Evolutionary conservation across 441 rosid genomes (phyloP).

Genomic region (Croton setiger): DNA sequence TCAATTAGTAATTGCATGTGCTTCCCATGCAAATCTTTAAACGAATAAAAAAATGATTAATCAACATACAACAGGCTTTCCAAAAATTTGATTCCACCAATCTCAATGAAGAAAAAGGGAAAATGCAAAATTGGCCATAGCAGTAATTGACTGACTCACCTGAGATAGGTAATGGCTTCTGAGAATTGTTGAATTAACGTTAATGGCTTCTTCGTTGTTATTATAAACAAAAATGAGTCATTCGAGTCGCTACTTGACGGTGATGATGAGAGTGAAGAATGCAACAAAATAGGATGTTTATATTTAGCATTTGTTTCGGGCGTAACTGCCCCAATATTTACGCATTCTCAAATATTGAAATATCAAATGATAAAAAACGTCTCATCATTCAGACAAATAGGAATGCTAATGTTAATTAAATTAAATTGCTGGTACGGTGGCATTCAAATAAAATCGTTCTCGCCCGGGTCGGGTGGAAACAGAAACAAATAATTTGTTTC

Average conservation of each 20-base stretch:
- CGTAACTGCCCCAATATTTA: neutral
- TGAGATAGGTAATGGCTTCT: neutral
- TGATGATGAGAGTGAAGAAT: neutral
- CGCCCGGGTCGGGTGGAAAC: too few species aligned
- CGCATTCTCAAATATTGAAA: neutral
- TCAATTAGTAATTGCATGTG: conserved; percentile 12
- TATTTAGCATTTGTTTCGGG: neutral
- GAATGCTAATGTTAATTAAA: neutral
- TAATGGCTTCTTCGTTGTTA: neutral
- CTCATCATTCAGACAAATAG: neutral
- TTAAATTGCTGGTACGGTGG: too few species aligned
- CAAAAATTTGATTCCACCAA: conserved; percentile 1
- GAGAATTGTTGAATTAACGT: neutral
- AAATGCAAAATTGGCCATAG: too few species aligned
- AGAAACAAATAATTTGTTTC: too few species aligned
- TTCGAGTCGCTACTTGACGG: neutral
- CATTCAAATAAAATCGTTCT: neutral
- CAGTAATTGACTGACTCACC: too few species aligned
- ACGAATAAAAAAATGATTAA: too few species aligned
- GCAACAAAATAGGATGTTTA: neutral
- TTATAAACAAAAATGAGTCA: neutral
- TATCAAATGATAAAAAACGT: neutral
- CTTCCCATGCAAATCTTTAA: conserved; percentile 8
- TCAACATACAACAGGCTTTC: too few species aligned
- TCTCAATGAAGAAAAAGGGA: conserved; percentile 3